Percentiles rank a stretch among this genome's conserved stretches.
Conservation (phyloP, 2,329 filamentous ascomycete species). For the Trichoderma gracile region DNA sequence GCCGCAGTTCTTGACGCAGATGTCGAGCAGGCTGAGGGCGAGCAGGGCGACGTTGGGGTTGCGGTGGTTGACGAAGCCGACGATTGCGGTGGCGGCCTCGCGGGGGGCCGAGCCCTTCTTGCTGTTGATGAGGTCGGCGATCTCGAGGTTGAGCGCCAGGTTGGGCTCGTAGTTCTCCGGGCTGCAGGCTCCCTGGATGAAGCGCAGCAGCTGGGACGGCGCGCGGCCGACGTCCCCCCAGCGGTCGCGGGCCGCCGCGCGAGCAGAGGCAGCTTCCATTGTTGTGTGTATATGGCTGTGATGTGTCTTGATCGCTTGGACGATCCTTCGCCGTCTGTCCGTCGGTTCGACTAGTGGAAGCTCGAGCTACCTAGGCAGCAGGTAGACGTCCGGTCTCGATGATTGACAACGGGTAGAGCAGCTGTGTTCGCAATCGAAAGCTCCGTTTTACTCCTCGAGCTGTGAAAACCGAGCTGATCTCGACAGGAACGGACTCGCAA, state of each 20-base stretch:
- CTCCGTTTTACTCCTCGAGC: not conserved
- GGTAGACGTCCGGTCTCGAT: not conserved
- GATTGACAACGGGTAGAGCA: not conserved
- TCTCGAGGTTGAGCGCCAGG: constrained; percentile 92
- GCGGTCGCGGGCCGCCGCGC: constrained; percentile 92
- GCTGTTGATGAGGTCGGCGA: constrained; percentile 91
- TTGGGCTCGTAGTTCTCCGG: constrained; percentile 98
- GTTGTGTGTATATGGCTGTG: not conserved
- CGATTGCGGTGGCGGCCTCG: constrained; percentile 90
- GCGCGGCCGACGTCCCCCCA: constrained; percentile 80
- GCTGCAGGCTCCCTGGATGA: constrained; percentile 94
- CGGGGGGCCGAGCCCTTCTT: constrained; percentile 96
- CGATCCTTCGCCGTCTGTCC: not conserved
- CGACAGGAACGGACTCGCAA: not conserved
- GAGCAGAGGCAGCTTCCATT: constrained; percentile 94
- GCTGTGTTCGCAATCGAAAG: not conserved
- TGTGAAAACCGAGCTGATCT: not conserved
- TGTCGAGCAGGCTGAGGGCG: constrained; percentile 89
- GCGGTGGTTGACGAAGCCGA: constrained; percentile 92
- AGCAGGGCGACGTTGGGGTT: constrained; percentile 93
- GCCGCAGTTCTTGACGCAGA: constrained; percentile 99
- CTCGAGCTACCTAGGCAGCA: not conserved
- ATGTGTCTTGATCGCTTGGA: not conserved
- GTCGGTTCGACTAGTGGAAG: not conserved
- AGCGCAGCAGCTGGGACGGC: constrained; percentile 87